A percentile compares a stretch with the other conserved stretches of the same genome.
phyloP scores from a whole-genome alignment of 176 grass and related monocot genomes.

The Hsuehochloa calcarea region DNA sequence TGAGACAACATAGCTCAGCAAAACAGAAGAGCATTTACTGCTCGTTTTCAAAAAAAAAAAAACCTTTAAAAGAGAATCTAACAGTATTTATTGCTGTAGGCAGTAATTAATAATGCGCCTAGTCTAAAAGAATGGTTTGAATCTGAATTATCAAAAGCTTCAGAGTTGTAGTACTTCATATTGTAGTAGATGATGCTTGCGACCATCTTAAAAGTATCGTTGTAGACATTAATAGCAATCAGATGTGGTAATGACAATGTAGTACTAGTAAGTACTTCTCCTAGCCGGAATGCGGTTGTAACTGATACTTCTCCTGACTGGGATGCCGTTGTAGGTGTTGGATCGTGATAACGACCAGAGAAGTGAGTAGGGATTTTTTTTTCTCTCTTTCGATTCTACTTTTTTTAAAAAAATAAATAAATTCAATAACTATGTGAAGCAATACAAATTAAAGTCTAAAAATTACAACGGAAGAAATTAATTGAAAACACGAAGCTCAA shows the following conservation, averaged over 20 bases:
- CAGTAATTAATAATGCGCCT: background rate
- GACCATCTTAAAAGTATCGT: background rate
- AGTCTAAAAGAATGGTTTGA: background rate
- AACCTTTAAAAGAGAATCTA: background rate
- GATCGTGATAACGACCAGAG: too few relatives aligned
- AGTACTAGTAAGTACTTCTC: background rate
- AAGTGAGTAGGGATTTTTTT: too few relatives aligned
- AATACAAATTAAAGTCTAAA: too few relatives aligned
- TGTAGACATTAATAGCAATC: background rate
- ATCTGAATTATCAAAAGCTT: background rate
- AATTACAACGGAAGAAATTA: too few relatives aligned
- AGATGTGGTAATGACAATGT: background rate
- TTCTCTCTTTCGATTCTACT: too few relatives aligned
- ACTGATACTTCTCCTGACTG: too few relatives aligned
- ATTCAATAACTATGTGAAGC: too few relatives aligned
- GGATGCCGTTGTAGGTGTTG: too few relatives aligned
- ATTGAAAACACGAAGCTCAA: too few relatives aligned
- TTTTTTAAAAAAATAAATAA: too few relatives aligned
- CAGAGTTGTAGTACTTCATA: background rate
- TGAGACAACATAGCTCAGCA: slow-evolving; percentile 11
- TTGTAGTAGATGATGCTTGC: background rate
- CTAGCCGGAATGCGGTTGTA: background rate
- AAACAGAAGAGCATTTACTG: slow-evolving; percentile 39
- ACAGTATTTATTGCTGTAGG: background rate
- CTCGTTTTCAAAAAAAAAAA: background rate